These are phyloP conservation scores for Backusella australiensis DNA, from an alignment of 192 early-diverging fungal genomes.

Conservation along the genomic window DNA sequence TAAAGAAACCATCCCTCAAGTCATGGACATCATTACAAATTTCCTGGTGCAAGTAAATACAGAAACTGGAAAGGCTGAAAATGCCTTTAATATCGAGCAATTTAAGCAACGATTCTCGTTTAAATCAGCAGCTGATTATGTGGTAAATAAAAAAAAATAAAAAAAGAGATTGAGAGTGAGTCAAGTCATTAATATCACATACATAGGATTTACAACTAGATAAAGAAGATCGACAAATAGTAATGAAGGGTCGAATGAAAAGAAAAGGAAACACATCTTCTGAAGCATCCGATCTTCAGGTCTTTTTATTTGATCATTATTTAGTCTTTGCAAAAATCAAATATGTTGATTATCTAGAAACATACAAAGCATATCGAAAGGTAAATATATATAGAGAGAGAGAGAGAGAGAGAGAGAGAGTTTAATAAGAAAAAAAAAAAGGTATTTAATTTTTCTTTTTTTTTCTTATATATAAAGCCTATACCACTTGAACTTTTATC, in stretches of 20 bases:
- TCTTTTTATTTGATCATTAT: constrained; percentile 90
- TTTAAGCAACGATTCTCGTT: constrained; percentile 68
- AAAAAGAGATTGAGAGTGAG: not conserved
- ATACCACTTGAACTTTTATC: constrained; percentile 82
- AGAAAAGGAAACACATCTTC: constrained; percentile 52
- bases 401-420: not conserved
- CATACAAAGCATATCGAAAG: constrained; percentile 58
- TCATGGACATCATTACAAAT: constrained; percentile 66
- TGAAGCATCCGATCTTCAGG: constrained; percentile 68
- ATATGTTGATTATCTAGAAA: constrained; percentile 54
- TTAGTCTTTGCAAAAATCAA: constrained; percentile 77
- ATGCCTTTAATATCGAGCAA: constrained; percentile 76
- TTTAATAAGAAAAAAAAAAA: not conserved
- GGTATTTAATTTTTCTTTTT: not conserved
- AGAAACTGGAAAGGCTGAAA: constrained; percentile 88
- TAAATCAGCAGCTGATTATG: constrained; percentile 35
- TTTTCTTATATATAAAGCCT: constrained; percentile 38
- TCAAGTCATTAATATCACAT: not conserved
- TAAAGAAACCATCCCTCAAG: constrained; percentile 63
- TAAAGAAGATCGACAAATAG: constrained; percentile 67
- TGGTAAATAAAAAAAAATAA: constrained; percentile 12
- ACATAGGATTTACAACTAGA: constrained; percentile 71
- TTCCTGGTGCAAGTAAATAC: constrained; percentile 80
- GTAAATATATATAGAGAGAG: constrained; percentile 25
- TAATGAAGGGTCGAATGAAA: constrained; percentile 82